Evolutionary conservation across 2,329 filamentous ascomycete species (phyloP).

Genomic region (Xylaria polymorpha): DNA sequence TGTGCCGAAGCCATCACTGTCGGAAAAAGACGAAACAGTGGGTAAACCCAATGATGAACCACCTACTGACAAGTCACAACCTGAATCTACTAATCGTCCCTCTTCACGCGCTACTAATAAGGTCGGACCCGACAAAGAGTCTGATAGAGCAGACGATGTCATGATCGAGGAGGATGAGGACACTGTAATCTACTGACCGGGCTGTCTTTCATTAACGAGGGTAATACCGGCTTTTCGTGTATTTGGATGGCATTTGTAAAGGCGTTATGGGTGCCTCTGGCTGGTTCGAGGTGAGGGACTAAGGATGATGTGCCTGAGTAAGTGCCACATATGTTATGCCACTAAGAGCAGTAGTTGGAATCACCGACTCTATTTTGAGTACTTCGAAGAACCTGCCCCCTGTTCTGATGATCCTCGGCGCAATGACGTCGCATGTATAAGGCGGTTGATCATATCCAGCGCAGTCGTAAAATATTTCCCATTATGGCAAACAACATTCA

Average conservation of each 20-base stretch:
- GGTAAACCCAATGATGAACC: constrained; percentile 58
- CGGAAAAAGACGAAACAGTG: constrained; percentile 54
- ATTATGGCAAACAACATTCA: background rate
- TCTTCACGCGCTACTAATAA: constrained; percentile 46
- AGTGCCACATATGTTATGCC: constrained; percentile 17
- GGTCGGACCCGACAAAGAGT: constrained; percentile 55
- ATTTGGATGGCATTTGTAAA: constrained; percentile 14
- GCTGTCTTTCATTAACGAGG: constrained; percentile 5
- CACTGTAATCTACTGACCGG: constrained; percentile 82
- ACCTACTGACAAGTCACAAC: constrained; percentile 51
- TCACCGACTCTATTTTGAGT: constrained; percentile 14
- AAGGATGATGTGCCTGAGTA: constrained; percentile 21
- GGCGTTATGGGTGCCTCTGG: constrained; percentile 26
- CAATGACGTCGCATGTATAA: background rate
- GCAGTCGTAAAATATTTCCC: background rate
- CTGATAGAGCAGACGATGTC: constrained; percentile 79
- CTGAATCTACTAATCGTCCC: constrained; percentile 54
- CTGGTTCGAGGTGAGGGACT: constrained; percentile 20
- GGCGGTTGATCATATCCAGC: background rate
- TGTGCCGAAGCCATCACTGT: constrained; percentile 44
- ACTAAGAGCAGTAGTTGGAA: constrained; percentile 24
- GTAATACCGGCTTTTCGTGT: constrained; percentile 21
- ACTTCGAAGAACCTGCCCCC: background rate
- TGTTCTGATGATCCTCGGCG: constrained; percentile 6
- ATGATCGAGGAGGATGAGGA: constrained; percentile 89